Base-by-base conservation (phyloP, 257 asterid genomes). In the Ehretia macrophylla region DNA sequence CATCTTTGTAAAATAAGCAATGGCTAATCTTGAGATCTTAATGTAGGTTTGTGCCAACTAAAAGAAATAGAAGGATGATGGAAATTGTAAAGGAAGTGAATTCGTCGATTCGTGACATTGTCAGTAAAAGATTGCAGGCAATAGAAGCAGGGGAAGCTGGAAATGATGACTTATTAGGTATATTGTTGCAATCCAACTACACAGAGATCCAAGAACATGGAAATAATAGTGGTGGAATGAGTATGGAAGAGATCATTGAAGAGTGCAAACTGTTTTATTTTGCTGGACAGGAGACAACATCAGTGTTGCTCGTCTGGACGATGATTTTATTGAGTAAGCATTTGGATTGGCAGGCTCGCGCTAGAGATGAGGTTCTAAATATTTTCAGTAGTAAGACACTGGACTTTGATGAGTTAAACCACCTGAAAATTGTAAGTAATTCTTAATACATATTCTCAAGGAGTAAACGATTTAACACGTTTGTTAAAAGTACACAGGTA, bases 11-110 rank as follows among this genome's bases (percentile, higher is more conserved):
- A n/a, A n/a, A n/a, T n/a, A n/a, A n/a, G n/a, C n/a, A n/a, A n/a
- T 27, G 17, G 54, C 54, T 18, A n/a, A 48, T 13, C 20, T 16
- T 47, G n/a, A 47, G 19, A 6, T 47, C 8, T 9, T 10, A 1
- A 3, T 54, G 32, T 55, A 83, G 87, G 56, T 73, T 62, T 63
- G 27, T 86, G 56, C 95, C 90, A 0, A 84, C 86, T 0, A 72
- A 68, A 63, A 50, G 58, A 1, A 80, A 72, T 47, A 62, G 66
- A 58, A 78, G 78, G 60, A 75, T 82, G 67, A 75, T 66, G 67
- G 64, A 66, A 17, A 76, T 84, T 14, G 51, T 12, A 40, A 76
- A 54, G 60, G 79, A 84, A 56, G 80, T 76, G 1, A 65, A 75
- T 13, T 62, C 71, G 14, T 64, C 67, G 6, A 42, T 84, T 16